A percentile compares a stretch with the other conserved stretches of the same genome.
These are phyloP conservation scores for Zalaria obscura DNA, from an alignment of 2,329 filamentous ascomycete genomes.

Conservation along the genomic window DNA sequence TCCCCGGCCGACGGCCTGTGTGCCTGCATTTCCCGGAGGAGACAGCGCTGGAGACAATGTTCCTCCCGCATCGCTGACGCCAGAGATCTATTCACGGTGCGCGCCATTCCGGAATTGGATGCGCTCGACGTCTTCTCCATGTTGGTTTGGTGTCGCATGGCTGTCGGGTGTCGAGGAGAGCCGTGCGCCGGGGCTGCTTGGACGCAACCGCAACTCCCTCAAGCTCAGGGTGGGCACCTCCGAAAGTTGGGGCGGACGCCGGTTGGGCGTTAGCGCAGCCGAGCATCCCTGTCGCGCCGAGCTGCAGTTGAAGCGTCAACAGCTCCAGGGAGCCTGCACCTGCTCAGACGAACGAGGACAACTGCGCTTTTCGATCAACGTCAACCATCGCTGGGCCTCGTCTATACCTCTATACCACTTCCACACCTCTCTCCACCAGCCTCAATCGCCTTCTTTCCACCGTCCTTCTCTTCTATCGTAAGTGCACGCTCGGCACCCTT, in stretches of 20 bases:
- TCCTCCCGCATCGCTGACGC: too few relatives aligned
- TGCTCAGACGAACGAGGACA: slow-evolving; percentile 3
- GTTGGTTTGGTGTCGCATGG: too few relatives aligned
- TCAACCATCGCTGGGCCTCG: too few relatives aligned
- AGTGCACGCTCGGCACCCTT: neutral
- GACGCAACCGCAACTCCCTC: too few relatives aligned
- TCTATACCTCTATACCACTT: too few relatives aligned
- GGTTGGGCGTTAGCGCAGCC: neutral
- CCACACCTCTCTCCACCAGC: slow-evolving; percentile 1
- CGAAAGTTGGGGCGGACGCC: neutral
- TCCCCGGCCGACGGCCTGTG: too few relatives aligned
- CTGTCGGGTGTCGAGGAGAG: neutral
- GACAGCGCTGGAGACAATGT: too few relatives aligned
- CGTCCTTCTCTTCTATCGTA: neutral
- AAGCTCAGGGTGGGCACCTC: too few relatives aligned
- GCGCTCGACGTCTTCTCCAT: too few relatives aligned
- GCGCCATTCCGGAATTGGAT: too few relatives aligned
- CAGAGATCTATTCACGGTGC: too few relatives aligned
- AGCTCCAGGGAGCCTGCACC: neutral
- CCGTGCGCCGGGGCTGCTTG: slow-evolving; percentile 1
- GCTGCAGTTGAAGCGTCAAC: slow-evolving; percentile 7
- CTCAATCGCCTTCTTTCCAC: neutral
- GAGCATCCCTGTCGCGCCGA: neutral
- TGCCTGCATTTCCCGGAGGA: too few relatives aligned
- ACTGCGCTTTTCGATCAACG: neutral